Conservation (phyloP, 108 stramenopile species). For the Skeletonema menzelii region DNA sequence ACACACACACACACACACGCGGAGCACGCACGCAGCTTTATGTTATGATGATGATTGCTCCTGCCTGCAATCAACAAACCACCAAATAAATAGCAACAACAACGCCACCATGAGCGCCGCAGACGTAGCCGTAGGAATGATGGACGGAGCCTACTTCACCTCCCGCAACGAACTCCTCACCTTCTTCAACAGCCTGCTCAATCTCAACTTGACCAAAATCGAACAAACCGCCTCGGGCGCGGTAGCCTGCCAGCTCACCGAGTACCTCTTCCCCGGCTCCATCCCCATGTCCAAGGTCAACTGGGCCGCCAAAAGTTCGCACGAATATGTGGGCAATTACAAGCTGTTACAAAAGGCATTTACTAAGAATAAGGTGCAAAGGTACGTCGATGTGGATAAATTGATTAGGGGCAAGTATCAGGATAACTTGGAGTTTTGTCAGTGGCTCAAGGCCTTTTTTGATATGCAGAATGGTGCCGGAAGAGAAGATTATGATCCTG, state of each 20-base stretch:
- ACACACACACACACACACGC: too few relatives aligned
- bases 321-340: constrained; percentile 95
- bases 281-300: constrained; percentile 94
- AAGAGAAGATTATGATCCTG: constrained; percentile 88
- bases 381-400: constrained; percentile 95
- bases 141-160: constrained; percentile 98
- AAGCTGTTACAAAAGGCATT: constrained; percentile 97
- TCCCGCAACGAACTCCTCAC: constrained; percentile 92
- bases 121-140: constrained; percentile 78
- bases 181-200: constrained; percentile 92
- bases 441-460: constrained; percentile 97
- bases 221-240: constrained; percentile 98
- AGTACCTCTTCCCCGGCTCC: constrained; percentile 90
- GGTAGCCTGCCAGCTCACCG: constrained; percentile 96
- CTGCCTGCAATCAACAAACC: background rate
- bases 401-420: constrained; percentile 90
- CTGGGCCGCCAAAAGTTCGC: constrained; percentile 89
- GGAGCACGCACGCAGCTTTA: too few relatives aligned
- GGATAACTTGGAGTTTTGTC: constrained; percentile 99
- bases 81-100: background rate
- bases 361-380: constrained; percentile 75
- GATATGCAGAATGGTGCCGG: constrained; percentile 61
- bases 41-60: too few relatives aligned
- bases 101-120: background rate
- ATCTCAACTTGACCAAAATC: constrained; percentile 90